Percentiles rank a stretch among this genome's conserved stretches.
These are phyloP conservation scores for Eucalyptus decipiens DNA, from an alignment of 345 rosid species.

Conservation along the genomic window DNA sequence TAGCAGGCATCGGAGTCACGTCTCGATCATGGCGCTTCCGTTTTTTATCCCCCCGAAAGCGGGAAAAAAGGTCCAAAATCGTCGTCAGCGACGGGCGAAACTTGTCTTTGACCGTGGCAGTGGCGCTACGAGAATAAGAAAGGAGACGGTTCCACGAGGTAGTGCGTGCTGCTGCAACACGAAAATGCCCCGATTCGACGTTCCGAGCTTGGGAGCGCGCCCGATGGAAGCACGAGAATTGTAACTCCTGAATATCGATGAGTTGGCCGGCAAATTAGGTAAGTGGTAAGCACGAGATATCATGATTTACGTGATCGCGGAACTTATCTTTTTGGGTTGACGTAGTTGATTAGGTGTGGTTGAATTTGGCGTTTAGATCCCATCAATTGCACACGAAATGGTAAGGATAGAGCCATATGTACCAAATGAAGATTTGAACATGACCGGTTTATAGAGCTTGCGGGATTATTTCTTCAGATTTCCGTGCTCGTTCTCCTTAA, in stretches of 20 bases:
- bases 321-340: not conserved
- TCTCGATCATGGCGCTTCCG: not conserved
- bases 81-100: not conserved
- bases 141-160: not conserved
- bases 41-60: not conserved
- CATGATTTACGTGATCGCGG: not conserved
- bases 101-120: not conserved
- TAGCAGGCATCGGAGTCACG: not conserved
- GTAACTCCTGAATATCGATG: not conserved
- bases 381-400: not conserved
- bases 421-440: not conserved
- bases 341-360: not conserved
- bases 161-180: not conserved
- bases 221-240: not conserved
- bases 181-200: not conserved
- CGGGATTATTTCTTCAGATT: not conserved
- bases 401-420: not conserved
- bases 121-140: not conserved
- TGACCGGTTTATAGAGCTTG: not conserved
- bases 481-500: not conserved
- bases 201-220: not conserved
- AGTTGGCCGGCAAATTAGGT: not conserved
- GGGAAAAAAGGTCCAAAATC: not conserved
- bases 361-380: not conserved
- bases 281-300: not conserved